A percentile compares a stretch with the other conserved stretches of the same genome.
Conservation (phyloP, 441 rosid species). For the Gossypium schwendimanii region DNA sequence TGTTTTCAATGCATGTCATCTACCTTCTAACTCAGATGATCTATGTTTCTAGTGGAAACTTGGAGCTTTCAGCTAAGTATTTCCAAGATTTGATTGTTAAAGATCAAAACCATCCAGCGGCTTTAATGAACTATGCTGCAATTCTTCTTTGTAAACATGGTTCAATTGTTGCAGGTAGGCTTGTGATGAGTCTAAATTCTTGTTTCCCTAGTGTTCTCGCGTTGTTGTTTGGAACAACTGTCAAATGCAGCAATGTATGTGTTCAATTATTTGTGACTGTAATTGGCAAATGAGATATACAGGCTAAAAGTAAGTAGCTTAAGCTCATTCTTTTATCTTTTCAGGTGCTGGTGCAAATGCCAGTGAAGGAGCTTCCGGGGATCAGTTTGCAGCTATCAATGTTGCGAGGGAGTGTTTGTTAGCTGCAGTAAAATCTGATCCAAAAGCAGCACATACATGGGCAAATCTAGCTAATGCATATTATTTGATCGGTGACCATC, state of each 20-base stretch:
- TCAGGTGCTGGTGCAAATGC: constrained; percentile 85
- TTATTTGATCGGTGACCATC: constrained; percentile 64
- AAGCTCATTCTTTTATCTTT: constrained; percentile 15
- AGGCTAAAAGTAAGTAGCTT: background rate
- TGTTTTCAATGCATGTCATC: background rate
- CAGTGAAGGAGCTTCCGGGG: constrained; percentile 45
- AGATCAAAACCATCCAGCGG: constrained; percentile 90
- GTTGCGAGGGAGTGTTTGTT: constrained; percentile 84
- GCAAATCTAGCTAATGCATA: constrained; percentile 78
- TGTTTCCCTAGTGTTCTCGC: background rate
- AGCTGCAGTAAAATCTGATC: constrained; percentile 68
- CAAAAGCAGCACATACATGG: constrained; percentile 83
- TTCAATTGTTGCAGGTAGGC: constrained; percentile 64
- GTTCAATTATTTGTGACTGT: constrained; percentile 3
- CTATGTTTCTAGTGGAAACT: constrained; percentile 52
- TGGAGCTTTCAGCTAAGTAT: constrained; percentile 76
- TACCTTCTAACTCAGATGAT: constrained; percentile 6
- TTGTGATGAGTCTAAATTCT: constrained; percentile 7
- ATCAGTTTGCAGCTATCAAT: constrained; percentile 50
- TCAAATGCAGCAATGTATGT: constrained; percentile 4
- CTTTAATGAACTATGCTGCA: constrained; percentile 73
- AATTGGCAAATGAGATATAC: background rate
- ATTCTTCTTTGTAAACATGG: constrained; percentile 71
- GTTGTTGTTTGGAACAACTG: background rate
- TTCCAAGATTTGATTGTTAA: constrained; percentile 74